phyloP scores from a whole-genome alignment of 768 basidiomycete genomes.

The Amanita molliuscula region DNA sequence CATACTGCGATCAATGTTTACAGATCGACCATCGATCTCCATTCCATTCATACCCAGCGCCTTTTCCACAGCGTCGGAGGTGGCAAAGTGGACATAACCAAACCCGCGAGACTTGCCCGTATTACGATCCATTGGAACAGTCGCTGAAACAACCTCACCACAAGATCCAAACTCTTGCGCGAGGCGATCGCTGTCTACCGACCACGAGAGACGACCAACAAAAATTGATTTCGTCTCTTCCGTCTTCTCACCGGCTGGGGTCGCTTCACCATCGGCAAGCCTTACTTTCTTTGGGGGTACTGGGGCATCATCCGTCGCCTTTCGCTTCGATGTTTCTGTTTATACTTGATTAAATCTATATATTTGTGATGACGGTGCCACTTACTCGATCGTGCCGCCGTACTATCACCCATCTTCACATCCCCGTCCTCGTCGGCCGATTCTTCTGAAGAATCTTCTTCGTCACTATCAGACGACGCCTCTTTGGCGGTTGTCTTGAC shows the following conservation, averaged over 20 bases:
- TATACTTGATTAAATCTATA: constrained; percentile 4
- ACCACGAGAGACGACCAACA: constrained; percentile 92
- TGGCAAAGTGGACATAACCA: constrained; percentile 73
- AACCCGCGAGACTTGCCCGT: constrained; percentile 80
- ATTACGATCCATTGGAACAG: constrained; percentile 78
- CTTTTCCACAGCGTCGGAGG: constrained; percentile 62
- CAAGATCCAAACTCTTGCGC: constrained; percentile 81
- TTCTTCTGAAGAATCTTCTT: constrained; percentile 7
- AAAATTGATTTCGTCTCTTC: constrained; percentile 67
- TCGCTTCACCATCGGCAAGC: constrained; percentile 46
- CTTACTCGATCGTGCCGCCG: constrained; percentile 28
- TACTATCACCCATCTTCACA: constrained; percentile 47
- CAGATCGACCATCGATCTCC: constrained; percentile 86
- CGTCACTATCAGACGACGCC: constrained; percentile 10
- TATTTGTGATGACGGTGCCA: constrained; percentile 2
- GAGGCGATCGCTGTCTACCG: constrained; percentile 93
- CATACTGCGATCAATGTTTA: constrained; percentile 79
- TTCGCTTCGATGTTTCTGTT: constrained; percentile 58
- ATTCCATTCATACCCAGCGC: constrained; percentile 74
- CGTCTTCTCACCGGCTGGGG: constrained; percentile 24
- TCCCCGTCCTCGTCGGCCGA: constrained; percentile 27
- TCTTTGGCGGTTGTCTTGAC: constrained; percentile 16
- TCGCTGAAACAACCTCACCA: constrained; percentile 84
- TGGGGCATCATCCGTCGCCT: constrained; percentile 55
- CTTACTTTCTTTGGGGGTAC: constrained; percentile 77